These are phyloP conservation scores for Lecanosticta acicola DNA, from an alignment of 2,329 filamentous ascomycete genomes.

Conservation along the genomic window DNA sequence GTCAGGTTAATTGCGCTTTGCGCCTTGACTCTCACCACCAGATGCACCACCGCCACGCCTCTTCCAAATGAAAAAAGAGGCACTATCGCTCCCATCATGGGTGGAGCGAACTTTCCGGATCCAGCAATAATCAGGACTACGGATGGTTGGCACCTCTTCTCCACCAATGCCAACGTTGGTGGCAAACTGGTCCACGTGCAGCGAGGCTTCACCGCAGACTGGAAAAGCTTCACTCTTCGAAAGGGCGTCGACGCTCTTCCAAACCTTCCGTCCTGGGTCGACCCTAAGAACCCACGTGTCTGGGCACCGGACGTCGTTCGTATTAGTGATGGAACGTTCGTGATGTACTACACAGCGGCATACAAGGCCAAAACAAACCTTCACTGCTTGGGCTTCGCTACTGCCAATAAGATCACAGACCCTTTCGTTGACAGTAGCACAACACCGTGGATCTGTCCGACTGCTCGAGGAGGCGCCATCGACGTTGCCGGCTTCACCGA, in stretches of 20 bases:
- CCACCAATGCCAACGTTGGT: constrained; percentile 33
- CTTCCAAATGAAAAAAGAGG: background rate
- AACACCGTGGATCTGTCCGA: constrained; percentile 28
- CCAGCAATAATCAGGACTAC: constrained; percentile 31
- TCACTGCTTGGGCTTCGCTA: constrained; percentile 34
- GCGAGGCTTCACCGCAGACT: constrained; percentile 35
- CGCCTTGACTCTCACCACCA: constrained; percentile 2
- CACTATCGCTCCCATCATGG: background rate
- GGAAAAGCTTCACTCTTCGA: constrained; percentile 31
- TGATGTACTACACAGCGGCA: constrained; percentile 34
- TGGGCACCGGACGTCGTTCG: constrained; percentile 59
- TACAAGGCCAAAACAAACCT: constrained; percentile 16
- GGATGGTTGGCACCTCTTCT: constrained; percentile 37
- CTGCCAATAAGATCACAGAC: constrained; percentile 21
- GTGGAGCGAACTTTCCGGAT: constrained; percentile 44
- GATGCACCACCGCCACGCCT: constrained; percentile 2
- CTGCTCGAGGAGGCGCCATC: constrained; percentile 31
- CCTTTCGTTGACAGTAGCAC: constrained; percentile 25
- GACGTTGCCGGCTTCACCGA: constrained; percentile 31
- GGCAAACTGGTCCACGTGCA: constrained; percentile 35
- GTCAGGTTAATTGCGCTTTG: constrained; percentile 6
- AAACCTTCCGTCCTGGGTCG: constrained; percentile 47
- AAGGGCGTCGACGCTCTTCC: constrained; percentile 49
- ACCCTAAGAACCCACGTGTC: constrained; percentile 41
- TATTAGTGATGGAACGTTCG: constrained; percentile 27